Evolutionary conservation across 768 basidiomycete genomes (phyloP), one percentile per base, ranked within the genome.

Genomic region (Naematelia aurantialba): DNA sequence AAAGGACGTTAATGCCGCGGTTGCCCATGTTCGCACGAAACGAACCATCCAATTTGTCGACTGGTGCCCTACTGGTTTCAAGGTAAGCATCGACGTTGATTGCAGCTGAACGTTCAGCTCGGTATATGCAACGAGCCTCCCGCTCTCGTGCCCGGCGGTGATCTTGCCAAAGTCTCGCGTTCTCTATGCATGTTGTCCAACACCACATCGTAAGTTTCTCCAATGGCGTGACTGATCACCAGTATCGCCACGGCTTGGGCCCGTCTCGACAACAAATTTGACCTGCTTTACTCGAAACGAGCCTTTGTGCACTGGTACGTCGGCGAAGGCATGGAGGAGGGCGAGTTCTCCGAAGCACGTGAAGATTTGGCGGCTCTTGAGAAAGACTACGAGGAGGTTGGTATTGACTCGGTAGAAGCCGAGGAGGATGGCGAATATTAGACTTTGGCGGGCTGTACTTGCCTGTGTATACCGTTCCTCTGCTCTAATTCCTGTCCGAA

Each of bases 291-390:
- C 82, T 93, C 92, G 62, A 96, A 78, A 74, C 73, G 78, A 57
- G 78, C 78, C 26, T 80, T 81, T 68, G 80, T 78, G 34, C 78
- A 78, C 70, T 78, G 78, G 78, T 94, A 93, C 73, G 93, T 96
- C 63, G 93, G 93, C 75, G 93, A 98, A 80, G 94, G 94, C 82
- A 97, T 98, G 94, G 94, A 97, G 77, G 94, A 98, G 82, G 94
- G 94, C 79, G 94, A 98, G 80, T 97, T 97, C 81, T 92, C 91
- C 48, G 93, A 96, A 80, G 94, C 94, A 47, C 88, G 93, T 68
- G 94, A 98, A 78, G 94, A 98, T 80, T 86, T 98, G 62, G 94
- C 94, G 45, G 94, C 94, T 5, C 85, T 98, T 59, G 93, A 97
- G 81, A 93, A 94, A 79, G 78, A 78, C 56, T 78, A 78, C 72